Percentiles rank a stretch among this genome's conserved stretches.
Conservation (phyloP, 2,329 filamentous ascomycete genomes). For the Dothideomycetes sp. region DNA sequence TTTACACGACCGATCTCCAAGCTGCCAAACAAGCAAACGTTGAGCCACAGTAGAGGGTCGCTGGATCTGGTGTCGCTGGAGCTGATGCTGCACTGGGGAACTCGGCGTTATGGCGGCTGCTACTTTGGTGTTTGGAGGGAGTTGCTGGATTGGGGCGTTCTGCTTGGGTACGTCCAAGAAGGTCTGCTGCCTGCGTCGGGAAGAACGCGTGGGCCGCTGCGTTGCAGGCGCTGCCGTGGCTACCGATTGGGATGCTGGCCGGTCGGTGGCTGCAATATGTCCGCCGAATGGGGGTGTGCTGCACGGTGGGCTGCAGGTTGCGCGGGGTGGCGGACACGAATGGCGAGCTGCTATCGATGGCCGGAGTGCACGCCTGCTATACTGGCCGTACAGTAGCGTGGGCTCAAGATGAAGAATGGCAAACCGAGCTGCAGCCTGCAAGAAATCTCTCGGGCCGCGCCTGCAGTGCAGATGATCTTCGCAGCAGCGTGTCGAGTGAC, state of each 20-base stretch:
- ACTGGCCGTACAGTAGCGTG: too few species aligned
- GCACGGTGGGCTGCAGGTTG: neutral
- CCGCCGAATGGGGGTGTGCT: slow-evolving; percentile 1
- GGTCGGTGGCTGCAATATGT: neutral
- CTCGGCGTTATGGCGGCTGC: too few species aligned
- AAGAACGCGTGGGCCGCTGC: slow-evolving; percentile 7
- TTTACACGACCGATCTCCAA: too few species aligned
- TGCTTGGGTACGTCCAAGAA: too few species aligned
- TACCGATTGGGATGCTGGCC: slow-evolving; percentile 8
- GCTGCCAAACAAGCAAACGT: too few species aligned
- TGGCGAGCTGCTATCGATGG: slow-evolving; percentile 5
- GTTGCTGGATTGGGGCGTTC: too few species aligned
- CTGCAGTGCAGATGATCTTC: slow-evolving; percentile 39
- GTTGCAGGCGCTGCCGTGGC: slow-evolving; percentile 5
- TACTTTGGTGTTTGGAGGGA: too few species aligned
- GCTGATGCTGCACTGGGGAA: too few species aligned
- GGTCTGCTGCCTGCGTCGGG: slow-evolving; percentile 1
- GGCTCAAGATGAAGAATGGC: neutral
- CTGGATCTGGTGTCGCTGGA: too few species aligned
- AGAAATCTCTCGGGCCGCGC: neutral
- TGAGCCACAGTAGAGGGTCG: too few species aligned
- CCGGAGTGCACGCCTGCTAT: too few species aligned
- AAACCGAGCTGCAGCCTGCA: neutral
- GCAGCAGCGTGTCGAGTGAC: slow-evolving; percentile 4
- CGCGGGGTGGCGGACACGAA: neutral